Evolutionary conservation across 2,329 filamentous ascomycete species (phyloP), one percentile per base, ranked within the genome.

Genomic region (Fusarium redolens): DNA sequence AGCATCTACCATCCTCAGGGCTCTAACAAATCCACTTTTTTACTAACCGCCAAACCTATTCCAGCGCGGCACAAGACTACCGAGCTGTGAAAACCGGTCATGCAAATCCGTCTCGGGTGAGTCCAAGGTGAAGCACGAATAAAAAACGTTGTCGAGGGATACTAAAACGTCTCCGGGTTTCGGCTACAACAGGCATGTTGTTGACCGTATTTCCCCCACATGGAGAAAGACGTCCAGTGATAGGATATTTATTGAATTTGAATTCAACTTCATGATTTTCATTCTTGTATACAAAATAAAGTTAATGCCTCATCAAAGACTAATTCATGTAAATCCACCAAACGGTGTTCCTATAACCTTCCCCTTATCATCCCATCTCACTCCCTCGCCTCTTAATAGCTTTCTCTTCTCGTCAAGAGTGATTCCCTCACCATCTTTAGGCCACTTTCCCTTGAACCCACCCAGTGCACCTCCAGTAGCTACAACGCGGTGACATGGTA

Each of bases 401-500:
- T 81, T 79, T 77, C 89, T 86, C 85, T 93, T 93, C 82, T 91
- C 90, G 38, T 87, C 86, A 65, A 92, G 85, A 54, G 90, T 90
- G 65, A 89, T 86, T 3, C 89, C 89, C 74, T 90, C 88, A 0
- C 90, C 91, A 41, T 88, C 85, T 61, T 86, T 86, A 7, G 90
- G 86, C 85, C 89, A 91, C 72, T 89, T 87, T 5, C 92, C 92
- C 81, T 91, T 90, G 84, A 93, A 94, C 0, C 92, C 92, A 45
- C 92, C 92, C 28, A 94, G 81, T n/a, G 86, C 85, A 17, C 93
- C 91, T 57, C 91, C 91, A 44, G 90, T 91, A 10, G 93, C 92
- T 51, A 97, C 88, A 28, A 96, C 92, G 14, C 94, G 88, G 81
- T 97, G 94, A 69, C 94, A 97, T 3, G 94, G 94, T 8, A 96